Base-by-base conservation (phyloP, 2,329 filamentous ascomycete species). In the Alternaria angustiovoidea region DNA sequence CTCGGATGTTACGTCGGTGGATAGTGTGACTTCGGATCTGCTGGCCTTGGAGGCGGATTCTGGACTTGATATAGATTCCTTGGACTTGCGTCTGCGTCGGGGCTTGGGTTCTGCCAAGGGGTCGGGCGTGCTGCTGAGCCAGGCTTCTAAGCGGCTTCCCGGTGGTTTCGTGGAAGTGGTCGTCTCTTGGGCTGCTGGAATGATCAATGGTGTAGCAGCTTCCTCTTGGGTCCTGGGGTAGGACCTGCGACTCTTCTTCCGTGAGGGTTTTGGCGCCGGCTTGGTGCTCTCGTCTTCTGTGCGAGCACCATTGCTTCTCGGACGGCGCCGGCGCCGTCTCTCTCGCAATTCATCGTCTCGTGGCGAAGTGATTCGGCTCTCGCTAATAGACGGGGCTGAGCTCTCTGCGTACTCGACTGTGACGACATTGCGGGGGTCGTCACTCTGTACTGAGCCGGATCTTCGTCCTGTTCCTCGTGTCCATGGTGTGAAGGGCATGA, bases 101-200 rank as follows among this genome's bases (percentile, higher is more conserved):
- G 77, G 75, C 36, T 81, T 81, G 51, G 79, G 72, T n/a, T 85
- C 83, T 48, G 82, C 61, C 59, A 87, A 86, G 2, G 85, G 84
- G 72, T 88, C 85, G 8, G 83, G 80, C 2, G 85, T 87, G 53
- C 79, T 80, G 2, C 83, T 83, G 6, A 90, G 81, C 88, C 88
- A 90, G 49, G 86, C 85, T 74, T 89, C 85, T 26, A 90, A 84
- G 48, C 86, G 86, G 53, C 70, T 83, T 20, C 78, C 80, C 57
- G 82, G 81, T 14, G 83, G 79, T 46, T 82, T 82, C 56, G 57
- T 64, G 20, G 80, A 72, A 5, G 46, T 49, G 46, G 80, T 76
- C 22, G 80, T 80, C 49, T 75, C 59, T 34, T 63, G 54, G 26
- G 59, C 42, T 26, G 64, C 60, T 32, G 67, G 59, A 20, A 72